These are phyloP conservation scores for Trichomonas gallinae DNA, from an alignment of 208 protist genomes.

Conservation along the genomic window DNA sequence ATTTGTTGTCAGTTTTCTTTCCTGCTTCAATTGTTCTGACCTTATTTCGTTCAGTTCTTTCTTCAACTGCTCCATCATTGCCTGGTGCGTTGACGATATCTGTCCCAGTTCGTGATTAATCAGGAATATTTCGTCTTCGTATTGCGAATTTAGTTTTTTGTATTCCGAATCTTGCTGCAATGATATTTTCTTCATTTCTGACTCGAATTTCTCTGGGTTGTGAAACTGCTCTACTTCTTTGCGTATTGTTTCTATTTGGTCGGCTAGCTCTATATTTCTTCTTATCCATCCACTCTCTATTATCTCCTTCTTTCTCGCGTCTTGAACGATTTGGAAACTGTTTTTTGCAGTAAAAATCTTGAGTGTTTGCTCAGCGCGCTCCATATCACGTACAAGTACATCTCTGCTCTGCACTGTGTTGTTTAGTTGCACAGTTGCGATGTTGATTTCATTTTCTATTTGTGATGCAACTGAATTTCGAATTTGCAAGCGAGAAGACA, in stretches of 20 bases:
- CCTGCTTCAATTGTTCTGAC: neutral
- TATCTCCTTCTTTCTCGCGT: neutral
- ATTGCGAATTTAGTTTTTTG: neutral
- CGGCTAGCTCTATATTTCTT: neutral
- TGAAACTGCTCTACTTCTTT: neutral
- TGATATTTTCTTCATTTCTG: neutral
- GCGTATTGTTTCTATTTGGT: neutral
- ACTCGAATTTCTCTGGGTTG: neutral
- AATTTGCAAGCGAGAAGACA: neutral
- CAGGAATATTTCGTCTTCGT: neutral
- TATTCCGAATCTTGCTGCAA: neutral
- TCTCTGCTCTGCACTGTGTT: neutral
- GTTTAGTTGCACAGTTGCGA: neutral
- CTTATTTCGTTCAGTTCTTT: neutral
- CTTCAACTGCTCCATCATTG: neutral
- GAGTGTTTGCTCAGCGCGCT: neutral
- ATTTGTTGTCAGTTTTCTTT: neutral
- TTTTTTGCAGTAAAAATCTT: neutral
- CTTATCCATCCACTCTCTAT: neutral
- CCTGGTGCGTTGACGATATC: neutral
- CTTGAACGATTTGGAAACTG: neutral
- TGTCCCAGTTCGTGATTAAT: neutral
- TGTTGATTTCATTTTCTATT: neutral
- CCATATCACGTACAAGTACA: neutral
- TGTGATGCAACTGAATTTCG: neutral